phyloP scores from a whole-genome alignment of 306 rosid species.

The Datisca glomerata region DNA sequence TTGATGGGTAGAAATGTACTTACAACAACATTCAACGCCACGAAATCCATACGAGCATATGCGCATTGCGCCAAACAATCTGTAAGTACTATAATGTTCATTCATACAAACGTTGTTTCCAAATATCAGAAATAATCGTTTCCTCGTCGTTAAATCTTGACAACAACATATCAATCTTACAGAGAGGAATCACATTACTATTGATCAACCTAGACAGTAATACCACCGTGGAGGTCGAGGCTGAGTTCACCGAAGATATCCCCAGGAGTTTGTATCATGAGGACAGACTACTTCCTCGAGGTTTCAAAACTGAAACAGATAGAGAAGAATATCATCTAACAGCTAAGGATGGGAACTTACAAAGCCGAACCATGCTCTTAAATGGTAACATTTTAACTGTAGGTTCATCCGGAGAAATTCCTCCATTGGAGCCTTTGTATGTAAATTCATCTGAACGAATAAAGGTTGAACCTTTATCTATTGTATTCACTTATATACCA shows the following conservation, averaged over 20 bases:
- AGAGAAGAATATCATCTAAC: constrained; percentile 83
- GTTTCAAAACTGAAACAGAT: constrained; percentile 6
- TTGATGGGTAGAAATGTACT: constrained; percentile 77
- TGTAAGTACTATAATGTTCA: constrained; percentile 35
- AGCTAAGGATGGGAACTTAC: constrained; percentile 48
- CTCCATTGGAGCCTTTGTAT: constrained; percentile 45
- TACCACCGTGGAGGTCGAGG: constrained; percentile 35
- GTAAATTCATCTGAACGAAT: constrained; percentile 50
- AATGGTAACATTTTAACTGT: constrained; percentile 56
- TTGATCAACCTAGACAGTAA: constrained; percentile 53
- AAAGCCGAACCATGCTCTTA: constrained; percentile 65
- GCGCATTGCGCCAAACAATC: constrained; percentile 84
- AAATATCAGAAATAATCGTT: background rate
- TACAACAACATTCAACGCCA: constrained; percentile 45
- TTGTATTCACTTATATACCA: constrained; percentile 82
- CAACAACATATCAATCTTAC: no score
- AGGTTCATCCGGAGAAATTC: constrained; percentile 60
- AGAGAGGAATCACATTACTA: constrained; percentile 73
- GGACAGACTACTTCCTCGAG: constrained; percentile 15
- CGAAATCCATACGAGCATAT: constrained; percentile 59
- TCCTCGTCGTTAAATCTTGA: background rate
- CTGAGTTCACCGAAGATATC: constrained; percentile 17
- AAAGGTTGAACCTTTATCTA: constrained; percentile 51
- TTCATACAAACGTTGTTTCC: background rate
- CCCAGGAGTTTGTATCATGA: constrained; percentile 16